Percentiles rank a stretch among this genome's conserved stretches.
Conservation (phyloP, 2,329 filamentous ascomycete genomes). For the Piedraia hortae region DNA sequence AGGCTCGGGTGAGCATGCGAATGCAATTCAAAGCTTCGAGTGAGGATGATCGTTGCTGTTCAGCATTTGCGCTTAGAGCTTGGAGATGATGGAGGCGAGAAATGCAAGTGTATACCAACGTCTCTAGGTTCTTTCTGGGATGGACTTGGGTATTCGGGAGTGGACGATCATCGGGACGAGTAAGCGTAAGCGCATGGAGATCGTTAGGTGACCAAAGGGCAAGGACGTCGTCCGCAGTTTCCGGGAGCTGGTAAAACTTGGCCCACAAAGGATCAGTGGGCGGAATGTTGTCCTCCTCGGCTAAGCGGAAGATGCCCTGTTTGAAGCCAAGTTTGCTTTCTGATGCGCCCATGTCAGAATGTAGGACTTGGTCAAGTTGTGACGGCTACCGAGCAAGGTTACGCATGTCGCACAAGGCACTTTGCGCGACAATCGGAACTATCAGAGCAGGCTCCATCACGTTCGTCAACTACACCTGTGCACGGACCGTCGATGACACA, state of each 20-base stretch:
- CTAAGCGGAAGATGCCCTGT: slow-evolving; percentile 86
- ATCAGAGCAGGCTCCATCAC: no score
- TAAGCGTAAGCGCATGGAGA: slow-evolving; percentile 9
- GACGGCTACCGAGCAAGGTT: no score
- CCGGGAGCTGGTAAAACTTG: slow-evolving; percentile 95
- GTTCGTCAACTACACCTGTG: no score
- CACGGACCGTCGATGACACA: no score
- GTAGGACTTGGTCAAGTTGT: no score
- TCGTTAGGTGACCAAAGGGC: slow-evolving; percentile 61
- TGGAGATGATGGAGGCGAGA: slow-evolving; percentile 7
- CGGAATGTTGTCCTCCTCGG: slow-evolving; percentile 69
- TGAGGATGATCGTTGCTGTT: slow-evolving; percentile 55
- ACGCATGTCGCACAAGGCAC: no score
- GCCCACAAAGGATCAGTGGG: slow-evolving; percentile 83
- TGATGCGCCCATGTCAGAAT: slow-evolving; percentile 66
- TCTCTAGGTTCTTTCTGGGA: slow-evolving; percentile 12
- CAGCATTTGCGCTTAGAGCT: slow-evolving; percentile 3
- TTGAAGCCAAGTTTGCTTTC: slow-evolving; percentile 98
- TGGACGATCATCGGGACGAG: slow-evolving; percentile 26
- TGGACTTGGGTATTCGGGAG: slow-evolving; percentile 34
- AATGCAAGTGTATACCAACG: slow-evolving; percentile 10
- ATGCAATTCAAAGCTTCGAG: slow-evolving; percentile 86
- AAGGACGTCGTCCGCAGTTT: slow-evolving; percentile 88
- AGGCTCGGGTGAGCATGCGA: slow-evolving; percentile 59
- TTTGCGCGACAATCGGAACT: no score